Percentiles rank a stretch among this genome's conserved stretches.
Evolutionary conservation across 179 eudicot genomes (phyloP).

Genomic region (Sideroxylon spinosum): DNA sequence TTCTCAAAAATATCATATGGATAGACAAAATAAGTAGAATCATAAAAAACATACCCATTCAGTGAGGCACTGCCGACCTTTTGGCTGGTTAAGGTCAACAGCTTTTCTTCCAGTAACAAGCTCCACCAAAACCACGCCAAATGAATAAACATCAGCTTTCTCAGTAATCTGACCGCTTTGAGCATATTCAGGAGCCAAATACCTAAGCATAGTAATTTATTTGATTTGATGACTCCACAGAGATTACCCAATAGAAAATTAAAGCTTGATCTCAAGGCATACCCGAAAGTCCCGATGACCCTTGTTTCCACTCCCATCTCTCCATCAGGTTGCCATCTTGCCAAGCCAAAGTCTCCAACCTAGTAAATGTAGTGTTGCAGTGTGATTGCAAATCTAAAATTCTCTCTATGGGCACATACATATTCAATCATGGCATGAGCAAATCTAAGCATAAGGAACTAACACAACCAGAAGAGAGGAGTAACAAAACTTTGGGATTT

Average conservation of each 20-base stretch:
- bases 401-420: neutral
- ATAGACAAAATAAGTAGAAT: neutral
- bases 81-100: conserved; percentile 67
- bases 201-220: conserved; percentile 29
- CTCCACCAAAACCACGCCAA: conserved; percentile 77
- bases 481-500: too few relatives aligned
- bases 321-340: conserved; percentile 92
- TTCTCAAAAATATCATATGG: neutral
- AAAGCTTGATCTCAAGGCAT: conserved; percentile 7
- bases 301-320: conserved; percentile 73
- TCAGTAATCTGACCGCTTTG: conserved; percentile 85
- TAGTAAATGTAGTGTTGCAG: conserved; percentile 15
- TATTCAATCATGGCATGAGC: neutral
- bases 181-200: conserved; percentile 86
- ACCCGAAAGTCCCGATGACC: conserved; percentile 91
- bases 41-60: conserved; percentile 55
- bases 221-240: neutral
- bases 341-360: conserved; percentile 87
- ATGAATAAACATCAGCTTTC: conserved; percentile 81
- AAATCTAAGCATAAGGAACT: neutral
- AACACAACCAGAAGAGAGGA: neutral
- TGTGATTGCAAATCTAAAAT: neutral
- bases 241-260: neutral
- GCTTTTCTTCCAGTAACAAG: conserved; percentile 79
- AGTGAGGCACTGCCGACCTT: conserved; percentile 84